Conservation (phyloP, 345 rosid genomes). For the Triadica sebifera region DNA sequence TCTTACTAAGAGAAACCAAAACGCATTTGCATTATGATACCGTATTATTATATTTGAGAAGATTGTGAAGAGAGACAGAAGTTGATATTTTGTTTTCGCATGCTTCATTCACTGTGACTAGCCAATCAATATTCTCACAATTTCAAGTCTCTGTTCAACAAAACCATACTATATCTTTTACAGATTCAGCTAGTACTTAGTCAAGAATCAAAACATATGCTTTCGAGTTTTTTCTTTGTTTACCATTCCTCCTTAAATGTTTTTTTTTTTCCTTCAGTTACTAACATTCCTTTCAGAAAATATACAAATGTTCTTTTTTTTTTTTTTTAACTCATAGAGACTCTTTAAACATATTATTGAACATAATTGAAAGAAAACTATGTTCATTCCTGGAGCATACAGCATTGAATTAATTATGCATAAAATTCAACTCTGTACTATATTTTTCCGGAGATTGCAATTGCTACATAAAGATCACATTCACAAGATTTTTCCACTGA, state of each 20-base stretch:
- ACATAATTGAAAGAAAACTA: neutral
- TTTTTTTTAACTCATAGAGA: neutral
- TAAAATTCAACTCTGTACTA: neutral
- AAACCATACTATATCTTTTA: neutral
- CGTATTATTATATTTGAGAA: neutral
- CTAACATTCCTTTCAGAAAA: neutral
- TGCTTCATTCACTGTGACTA: neutral
- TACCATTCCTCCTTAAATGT: no score
- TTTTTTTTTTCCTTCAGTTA: neutral
- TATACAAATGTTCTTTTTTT: no score
- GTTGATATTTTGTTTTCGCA: neutral
- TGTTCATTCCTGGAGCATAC: neutral
- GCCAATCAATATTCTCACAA: neutral
- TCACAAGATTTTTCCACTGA: neutral
- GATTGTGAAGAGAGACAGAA: neutral
- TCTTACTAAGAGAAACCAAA: neutral
- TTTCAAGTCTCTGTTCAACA: neutral
- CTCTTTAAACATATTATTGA: neutral
- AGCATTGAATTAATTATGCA: neutral
- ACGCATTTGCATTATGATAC: neutral
- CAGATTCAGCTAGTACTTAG: neutral
- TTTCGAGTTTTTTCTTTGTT: no score
- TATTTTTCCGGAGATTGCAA: neutral
- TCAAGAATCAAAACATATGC: neutral
- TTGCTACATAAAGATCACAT: constrained; percentile 5